phyloP scores from a whole-genome alignment of 371 early-diverging fungal genomes.

The Batrachochytrium dendrobatidis region DNA sequence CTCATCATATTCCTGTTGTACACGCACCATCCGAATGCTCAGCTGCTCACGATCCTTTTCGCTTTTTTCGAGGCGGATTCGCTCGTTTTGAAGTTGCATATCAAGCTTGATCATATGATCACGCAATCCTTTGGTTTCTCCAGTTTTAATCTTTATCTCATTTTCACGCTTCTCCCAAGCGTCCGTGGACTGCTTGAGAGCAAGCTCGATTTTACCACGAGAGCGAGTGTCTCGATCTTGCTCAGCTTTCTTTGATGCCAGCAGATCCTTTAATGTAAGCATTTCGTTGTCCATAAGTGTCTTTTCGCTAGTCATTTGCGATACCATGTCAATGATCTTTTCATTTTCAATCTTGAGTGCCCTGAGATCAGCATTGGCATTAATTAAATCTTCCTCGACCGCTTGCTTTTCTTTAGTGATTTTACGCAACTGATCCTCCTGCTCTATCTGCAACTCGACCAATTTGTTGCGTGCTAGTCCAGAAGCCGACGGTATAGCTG shows the following conservation, averaged over 20 bases:
- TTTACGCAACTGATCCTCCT: conserved; percentile 24
- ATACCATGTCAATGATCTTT: conserved; percentile 16
- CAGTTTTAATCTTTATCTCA: conserved; percentile 25
- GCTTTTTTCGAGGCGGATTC: conserved; percentile 23
- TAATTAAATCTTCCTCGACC: conserved; percentile 18
- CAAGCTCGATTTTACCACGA: conserved; percentile 38
- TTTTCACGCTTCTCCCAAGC: conserved; percentile 20
- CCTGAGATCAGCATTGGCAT: conserved; percentile 9
- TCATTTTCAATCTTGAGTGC: conserved; percentile 15
- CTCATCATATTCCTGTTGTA: conserved; percentile 43
- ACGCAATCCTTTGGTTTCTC: conserved; percentile 23
- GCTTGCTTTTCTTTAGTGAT: conserved; percentile 17
- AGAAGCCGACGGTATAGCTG: background rate
- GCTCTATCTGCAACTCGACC: conserved; percentile 30
- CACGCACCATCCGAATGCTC: conserved; percentile 16
- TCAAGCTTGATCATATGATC: conserved; percentile 34
- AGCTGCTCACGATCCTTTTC: conserved; percentile 36
- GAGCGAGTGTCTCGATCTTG: conserved; percentile 35
- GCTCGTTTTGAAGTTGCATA: conserved; percentile 29
- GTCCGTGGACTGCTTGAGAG: conserved; percentile 23
- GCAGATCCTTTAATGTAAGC: conserved; percentile 36
- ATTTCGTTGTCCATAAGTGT: conserved; percentile 30
- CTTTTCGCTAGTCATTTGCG: conserved; percentile 17
- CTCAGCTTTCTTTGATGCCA: conserved; percentile 40
- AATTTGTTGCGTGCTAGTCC: conserved; percentile 20